phyloP scores from a whole-genome alignment of 768 basidiomycete species.

The Sporobolomyces pararoseus region DNA sequence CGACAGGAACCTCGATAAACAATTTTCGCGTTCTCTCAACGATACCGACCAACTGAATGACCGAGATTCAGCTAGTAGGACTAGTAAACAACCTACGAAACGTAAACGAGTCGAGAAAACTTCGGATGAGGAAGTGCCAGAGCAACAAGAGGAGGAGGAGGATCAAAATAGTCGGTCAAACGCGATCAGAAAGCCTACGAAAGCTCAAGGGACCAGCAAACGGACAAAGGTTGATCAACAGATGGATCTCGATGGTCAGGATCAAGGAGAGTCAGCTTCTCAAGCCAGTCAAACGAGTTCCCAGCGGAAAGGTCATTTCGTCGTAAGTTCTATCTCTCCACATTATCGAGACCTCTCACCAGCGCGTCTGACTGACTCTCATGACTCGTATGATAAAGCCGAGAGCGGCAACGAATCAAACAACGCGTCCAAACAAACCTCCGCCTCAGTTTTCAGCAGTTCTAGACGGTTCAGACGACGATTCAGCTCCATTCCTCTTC shows the following conservation, averaged over 20 bases:
- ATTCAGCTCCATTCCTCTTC: conserved; percentile 27
- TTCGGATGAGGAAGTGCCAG: neutral
- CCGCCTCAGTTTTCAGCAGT: conserved; percentile 10
- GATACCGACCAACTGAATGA: neutral
- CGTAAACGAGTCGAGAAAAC: neutral
- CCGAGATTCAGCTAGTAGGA: neutral
- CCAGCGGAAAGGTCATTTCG: conserved; percentile 15
- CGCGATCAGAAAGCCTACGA: neutral
- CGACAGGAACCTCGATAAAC: no score
- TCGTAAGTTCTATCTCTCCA: neutral
- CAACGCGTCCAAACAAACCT: conserved; percentile 21
- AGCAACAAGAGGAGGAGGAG: neutral
- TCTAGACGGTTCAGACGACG: conserved; percentile 16
- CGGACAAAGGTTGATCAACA: neutral
- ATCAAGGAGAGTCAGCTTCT: neutral
- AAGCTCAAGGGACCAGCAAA: neutral
- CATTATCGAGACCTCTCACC: neutral
- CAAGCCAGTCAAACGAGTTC: neutral
- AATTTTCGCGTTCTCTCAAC: neutral
- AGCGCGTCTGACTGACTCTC: neutral
- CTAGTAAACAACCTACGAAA: neutral
- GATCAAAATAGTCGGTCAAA: neutral
- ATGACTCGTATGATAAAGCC: neutral
- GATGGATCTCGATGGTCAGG: neutral
- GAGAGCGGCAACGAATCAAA: conserved; percentile 21